Evolutionary conservation across 208 protist species (phyloP).

Genomic region (Blechomonas ayalai): DNA sequence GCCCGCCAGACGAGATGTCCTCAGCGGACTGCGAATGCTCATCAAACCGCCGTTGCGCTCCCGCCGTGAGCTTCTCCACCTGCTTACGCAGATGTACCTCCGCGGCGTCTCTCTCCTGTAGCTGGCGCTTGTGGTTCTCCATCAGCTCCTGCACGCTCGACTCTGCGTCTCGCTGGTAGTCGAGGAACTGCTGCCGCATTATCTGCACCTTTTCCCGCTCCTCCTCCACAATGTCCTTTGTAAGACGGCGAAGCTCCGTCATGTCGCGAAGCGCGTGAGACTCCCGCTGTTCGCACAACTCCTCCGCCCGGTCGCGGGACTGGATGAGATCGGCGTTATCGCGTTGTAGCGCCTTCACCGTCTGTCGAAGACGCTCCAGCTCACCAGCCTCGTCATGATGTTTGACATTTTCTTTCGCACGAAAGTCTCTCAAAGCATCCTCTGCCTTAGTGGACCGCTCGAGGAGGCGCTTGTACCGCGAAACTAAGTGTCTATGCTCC

Average conservation of each 20-base stretch:
- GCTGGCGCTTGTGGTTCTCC: constrained; percentile 23
- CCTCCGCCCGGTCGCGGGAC: constrained; percentile 62
- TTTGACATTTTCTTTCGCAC: constrained; percentile 20
- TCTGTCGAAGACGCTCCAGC: constrained; percentile 37
- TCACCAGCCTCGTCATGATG: constrained; percentile 29
- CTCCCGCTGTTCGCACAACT: constrained; percentile 64
- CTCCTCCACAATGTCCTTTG: constrained; percentile 49
- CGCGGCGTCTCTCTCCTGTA: constrained; percentile 40
- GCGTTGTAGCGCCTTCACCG: constrained; percentile 43
- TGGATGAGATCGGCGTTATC: constrained; percentile 56
- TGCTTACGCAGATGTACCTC: constrained; percentile 28
- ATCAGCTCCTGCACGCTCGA: constrained; percentile 42
- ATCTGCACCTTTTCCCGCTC: constrained; percentile 35
- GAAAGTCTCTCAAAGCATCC: constrained; percentile 40
- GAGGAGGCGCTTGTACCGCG: constrained; percentile 38
- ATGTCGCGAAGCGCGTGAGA: constrained; percentile 70
- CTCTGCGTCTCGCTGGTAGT: constrained; percentile 24
- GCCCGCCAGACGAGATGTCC: background rate
- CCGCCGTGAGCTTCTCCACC: constrained; percentile 25
- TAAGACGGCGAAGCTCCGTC: constrained; percentile 50
- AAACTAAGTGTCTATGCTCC: constrained; percentile 74
- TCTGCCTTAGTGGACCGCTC: constrained; percentile 44
- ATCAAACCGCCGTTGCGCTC: constrained; percentile 13
- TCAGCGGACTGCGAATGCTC: constrained; percentile 2
- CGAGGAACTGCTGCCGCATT: constrained; percentile 30